A percentile compares a stretch with the other conserved stretches of the same genome.
Conservation (phyloP, 257 asterid species). For the Solanum tacnaense region DNA sequence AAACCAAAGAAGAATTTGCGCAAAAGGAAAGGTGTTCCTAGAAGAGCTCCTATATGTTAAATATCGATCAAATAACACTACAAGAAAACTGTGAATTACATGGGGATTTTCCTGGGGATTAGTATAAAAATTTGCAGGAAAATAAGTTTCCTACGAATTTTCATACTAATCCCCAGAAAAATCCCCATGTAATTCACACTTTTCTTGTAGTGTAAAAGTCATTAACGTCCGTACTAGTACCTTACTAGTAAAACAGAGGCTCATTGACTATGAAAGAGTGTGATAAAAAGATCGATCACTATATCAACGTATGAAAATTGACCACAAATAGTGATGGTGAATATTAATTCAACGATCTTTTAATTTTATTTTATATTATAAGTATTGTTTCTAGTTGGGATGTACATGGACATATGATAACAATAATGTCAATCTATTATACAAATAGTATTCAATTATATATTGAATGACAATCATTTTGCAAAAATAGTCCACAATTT, state of each 20-base stretch:
- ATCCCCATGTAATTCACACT: too few species aligned
- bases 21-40: conserved; percentile 57
- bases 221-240: neutral
- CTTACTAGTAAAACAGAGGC: neutral
- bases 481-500: neutral
- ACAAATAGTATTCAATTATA: neutral
- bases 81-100: too few species aligned
- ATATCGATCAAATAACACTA: neutral
- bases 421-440: neutral
- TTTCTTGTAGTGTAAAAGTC: too few species aligned
- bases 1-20: conserved; percentile 34
- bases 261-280: too few species aligned
- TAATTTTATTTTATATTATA: neutral
- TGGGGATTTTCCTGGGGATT: rapidly evolving
- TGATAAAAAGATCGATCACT: neutral
- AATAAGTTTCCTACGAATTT: too few species aligned
- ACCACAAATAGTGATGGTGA: neutral
- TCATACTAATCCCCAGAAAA: too few species aligned
- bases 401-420: neutral
- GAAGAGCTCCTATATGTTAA: conserved; percentile 42
- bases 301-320: neutral
- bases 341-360: neutral
- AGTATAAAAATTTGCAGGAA: too few species aligned
- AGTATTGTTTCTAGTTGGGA: neutral
- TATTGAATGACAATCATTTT: neutral